These are phyloP conservation scores for Fusarium dlaminii DNA, from an alignment of 2,329 filamentous ascomycete genomes.

Conservation along the genomic window DNA sequence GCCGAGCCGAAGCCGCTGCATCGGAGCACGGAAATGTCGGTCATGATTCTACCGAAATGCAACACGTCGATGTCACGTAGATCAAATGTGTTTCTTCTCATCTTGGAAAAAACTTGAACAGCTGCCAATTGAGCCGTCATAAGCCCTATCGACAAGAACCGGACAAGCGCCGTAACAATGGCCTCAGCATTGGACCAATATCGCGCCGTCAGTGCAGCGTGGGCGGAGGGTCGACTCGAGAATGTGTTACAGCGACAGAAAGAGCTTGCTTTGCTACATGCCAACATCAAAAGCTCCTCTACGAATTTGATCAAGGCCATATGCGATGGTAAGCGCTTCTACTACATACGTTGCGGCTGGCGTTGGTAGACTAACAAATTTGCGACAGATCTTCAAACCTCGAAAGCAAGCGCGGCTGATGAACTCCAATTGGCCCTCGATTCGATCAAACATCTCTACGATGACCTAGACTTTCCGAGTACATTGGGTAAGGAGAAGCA, in stretches of 20 bases:
- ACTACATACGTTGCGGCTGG: fast-evolving
- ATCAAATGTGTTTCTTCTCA: neutral
- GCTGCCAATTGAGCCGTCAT: too few relatives aligned
- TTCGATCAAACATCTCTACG: slow-evolving; percentile 1
- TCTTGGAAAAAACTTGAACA: fast-evolving
- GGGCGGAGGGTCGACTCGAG: neutral
- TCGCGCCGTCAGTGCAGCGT: neutral
- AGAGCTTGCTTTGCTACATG: neutral
- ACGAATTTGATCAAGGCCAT: neutral
- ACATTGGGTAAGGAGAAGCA: neutral
- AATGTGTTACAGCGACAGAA: slow-evolving; percentile 9
- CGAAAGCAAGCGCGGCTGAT: neutral
- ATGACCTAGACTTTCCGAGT: neutral
- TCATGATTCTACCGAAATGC: neutral
- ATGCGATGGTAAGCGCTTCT: neutral
- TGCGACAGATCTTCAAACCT: neutral
- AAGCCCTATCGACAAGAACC: too few relatives aligned
- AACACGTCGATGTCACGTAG: neutral
- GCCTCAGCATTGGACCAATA: slow-evolving; percentile 48
- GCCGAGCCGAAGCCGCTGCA: neutral
- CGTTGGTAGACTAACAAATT: neutral
- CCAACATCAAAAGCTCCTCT: neutral
- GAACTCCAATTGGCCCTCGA: neutral
- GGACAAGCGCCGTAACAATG: slow-evolving; percentile 55
- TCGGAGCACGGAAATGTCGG: neutral